Evolutionary conservation across 208 protist species (phyloP), one percentile per base, ranked within the genome.

Genomic region (Trichomonas vaginalis): DNA sequence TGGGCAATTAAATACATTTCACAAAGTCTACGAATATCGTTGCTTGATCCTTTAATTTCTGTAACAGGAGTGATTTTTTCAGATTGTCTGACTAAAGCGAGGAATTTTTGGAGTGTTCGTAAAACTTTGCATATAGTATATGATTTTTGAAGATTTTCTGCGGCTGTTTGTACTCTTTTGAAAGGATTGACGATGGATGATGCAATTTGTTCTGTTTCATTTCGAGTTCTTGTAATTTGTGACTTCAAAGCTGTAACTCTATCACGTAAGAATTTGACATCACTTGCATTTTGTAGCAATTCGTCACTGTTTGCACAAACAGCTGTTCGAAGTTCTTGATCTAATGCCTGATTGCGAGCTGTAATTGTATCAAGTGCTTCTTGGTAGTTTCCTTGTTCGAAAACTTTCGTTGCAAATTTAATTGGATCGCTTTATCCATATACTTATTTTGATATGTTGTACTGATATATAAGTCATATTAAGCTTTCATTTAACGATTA

Each of bases 301-400:
- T 92, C 86, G 46, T 92, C 86, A 9, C 40, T 48, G 56, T 92
- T 92, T n/a, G 86, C 86, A 39, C 86, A 92, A 39, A 92, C 86
- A 35, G 40, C 86, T 12, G 86, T 35, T 32, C 86, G 40, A 0
- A 92, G n/a, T n/a, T 92, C 86, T 15, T 40, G 40, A 48, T 92
- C 86, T 39, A 92, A 45, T 56, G n/a, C 21, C 32, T 40, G 42
- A 17, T 27, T 23, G 35, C 86, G 42, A 35, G 42, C 0, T 6
- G 8, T 51, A 10, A 92, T 17, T n/a, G 56, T 23, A 17, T 92
- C 86, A 12, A 51, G 27, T 4, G 86, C 86, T 9, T 35, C 45
- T 51, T 48, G 4, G 6, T 42, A 4, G 32, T 17, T 51, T 12
- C 17, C 14, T 37, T 35, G 23, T 14, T 48, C 17, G 15, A 92